These are phyloP conservation scores for Solanum chaucha DNA, from an alignment of 257 asterid species.

Conservation along the genomic window DNA sequence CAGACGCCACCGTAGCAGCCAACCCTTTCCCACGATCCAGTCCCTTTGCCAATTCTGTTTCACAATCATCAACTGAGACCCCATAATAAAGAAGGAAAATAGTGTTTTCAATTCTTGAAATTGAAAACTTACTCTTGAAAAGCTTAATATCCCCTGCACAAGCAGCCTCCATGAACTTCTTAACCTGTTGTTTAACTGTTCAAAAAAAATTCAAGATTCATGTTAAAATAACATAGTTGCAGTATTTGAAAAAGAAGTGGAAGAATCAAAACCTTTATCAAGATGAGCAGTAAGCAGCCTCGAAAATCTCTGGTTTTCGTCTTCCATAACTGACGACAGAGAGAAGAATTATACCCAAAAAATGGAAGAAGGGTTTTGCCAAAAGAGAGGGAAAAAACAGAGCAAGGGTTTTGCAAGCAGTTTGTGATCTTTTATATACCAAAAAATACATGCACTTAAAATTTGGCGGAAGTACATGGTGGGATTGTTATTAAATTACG, in stretches of 20 bases:
- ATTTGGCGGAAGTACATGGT: not conserved
- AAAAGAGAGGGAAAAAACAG: not conserved
- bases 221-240: too few relatives aligned
- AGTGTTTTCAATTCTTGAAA: not conserved
- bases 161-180: slow-evolving; percentile 61
- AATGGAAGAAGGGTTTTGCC: not conserved
- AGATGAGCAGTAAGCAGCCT: not conserved
- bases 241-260: not conserved
- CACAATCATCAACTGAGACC: not conserved
- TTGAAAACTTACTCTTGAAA: slow-evolving; percentile 47
- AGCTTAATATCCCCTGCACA: slow-evolving; percentile 51
- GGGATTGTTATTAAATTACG: not conserved
- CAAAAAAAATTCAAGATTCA: not conserved
- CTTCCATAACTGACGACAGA: not conserved
- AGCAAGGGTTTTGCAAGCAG: not conserved
- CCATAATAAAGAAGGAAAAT: not conserved
- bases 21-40: slow-evolving; percentile 85
- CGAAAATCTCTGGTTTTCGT: not conserved
- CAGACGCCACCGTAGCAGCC: slow-evolving; percentile 39
- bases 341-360: not conserved
- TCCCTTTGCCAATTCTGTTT: slow-evolving; percentile 42
- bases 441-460: not conserved
- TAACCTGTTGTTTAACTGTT: slow-evolving; percentile 64
- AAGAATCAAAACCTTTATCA: slow-evolving; percentile 12
- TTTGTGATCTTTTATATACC: too few relatives aligned